Conservation (phyloP, 176 grass and related monocot species). For the Elymus sibiricus region DNA sequence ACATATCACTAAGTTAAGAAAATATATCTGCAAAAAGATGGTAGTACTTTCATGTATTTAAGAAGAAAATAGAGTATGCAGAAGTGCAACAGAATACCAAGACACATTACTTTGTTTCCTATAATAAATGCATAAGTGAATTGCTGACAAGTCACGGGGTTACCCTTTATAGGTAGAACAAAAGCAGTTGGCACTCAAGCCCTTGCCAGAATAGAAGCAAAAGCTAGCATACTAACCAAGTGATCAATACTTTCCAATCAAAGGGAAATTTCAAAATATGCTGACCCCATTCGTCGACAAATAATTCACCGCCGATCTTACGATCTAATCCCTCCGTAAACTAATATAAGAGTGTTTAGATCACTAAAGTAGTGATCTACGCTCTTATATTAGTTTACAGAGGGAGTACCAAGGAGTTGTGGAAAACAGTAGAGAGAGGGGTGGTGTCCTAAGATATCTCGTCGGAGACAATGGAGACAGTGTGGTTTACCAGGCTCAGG, state of each 20-base stretch:
- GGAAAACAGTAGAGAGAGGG: neutral
- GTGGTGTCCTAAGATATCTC: neutral
- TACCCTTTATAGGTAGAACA: neutral
- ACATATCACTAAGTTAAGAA: neutral
- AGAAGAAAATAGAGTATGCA: constrained; percentile 13
- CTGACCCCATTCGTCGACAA: neutral
- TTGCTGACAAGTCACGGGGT: neutral
- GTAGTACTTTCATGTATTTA: neutral
- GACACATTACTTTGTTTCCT: neutral
- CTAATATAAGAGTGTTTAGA: too few species aligned
- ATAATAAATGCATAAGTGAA: constrained; percentile 6
- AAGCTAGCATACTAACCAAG: neutral
- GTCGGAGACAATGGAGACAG: neutral
- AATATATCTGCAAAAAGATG: constrained; percentile 1
- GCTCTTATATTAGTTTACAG: too few species aligned
- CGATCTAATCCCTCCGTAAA: too few species aligned
- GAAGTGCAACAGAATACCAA: neutral
- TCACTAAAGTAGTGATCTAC: too few species aligned
- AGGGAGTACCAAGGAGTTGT: neutral
- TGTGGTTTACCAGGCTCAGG: neutral
- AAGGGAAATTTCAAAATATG: neutral
- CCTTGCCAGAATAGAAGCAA: neutral
- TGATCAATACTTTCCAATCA: neutral
- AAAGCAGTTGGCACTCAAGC: neutral
- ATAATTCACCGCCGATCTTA: neutral